These are phyloP conservation scores for Niveomyces coronatus DNA, from an alignment of 2,329 filamentous ascomycete genomes.

Conservation along the genomic window DNA sequence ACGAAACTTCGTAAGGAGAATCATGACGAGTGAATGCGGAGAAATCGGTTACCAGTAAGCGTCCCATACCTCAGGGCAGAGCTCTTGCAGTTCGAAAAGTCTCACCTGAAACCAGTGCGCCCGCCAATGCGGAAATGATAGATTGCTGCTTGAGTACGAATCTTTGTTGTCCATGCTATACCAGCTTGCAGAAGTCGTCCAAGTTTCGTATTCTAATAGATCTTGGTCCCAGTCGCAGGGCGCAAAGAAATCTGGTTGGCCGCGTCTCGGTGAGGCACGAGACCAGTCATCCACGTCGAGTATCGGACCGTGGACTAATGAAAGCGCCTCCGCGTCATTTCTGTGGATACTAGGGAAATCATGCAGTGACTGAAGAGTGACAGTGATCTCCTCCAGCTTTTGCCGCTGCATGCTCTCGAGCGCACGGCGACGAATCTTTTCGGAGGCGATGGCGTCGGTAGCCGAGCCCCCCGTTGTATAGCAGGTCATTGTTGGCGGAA, in stretches of 20 bases:
- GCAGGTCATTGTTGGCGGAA: not conserved
- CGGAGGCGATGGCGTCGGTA: not conserved
- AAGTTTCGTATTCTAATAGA: not conserved
- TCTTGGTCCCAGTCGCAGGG: not conserved
- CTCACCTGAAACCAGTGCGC: not conserved
- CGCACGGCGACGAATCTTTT: not conserved
- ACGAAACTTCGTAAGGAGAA: too few relatives aligned
- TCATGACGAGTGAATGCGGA: too few relatives aligned
- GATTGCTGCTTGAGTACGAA: not conserved
- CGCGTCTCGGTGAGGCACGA: not conserved
- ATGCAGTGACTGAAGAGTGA: not conserved
- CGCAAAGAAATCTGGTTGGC: not conserved
- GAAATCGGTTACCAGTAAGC: constrained; percentile 1
- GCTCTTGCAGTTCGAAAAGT: not conserved
- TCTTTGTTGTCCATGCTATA: not conserved
- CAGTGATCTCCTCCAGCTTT: not conserved
- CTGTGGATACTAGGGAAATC: not conserved
- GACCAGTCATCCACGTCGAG: not conserved
- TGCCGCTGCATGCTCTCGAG: constrained; percentile 1
- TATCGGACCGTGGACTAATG: not conserved
- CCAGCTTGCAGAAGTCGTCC: not conserved
- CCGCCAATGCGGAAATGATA: not conserved
- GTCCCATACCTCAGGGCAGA: not conserved
- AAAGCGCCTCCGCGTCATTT: not conserved
- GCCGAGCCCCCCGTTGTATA: not conserved